Evolutionary conservation across 768 basidiomycete species (phyloP).

Genomic region (Pisolithus albus): DNA sequence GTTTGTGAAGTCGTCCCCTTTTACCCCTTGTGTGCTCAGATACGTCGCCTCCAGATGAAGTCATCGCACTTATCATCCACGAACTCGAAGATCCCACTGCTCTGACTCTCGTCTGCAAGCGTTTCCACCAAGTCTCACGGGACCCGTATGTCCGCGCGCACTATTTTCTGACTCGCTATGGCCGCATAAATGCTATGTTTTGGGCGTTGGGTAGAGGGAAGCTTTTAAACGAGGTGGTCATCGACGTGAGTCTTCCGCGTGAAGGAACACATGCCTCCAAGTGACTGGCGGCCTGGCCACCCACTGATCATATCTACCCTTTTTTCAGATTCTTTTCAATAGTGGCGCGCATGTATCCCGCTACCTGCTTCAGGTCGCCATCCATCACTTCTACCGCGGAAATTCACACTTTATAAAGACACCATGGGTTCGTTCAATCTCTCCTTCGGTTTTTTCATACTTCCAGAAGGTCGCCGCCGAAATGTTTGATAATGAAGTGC

Average conservation of each 20-base stretch:
- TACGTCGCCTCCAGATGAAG: slow-evolving; percentile 39
- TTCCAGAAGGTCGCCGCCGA: slow-evolving; percentile 54
- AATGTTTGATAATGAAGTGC: slow-evolving; percentile 54
- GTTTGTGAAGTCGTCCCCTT: slow-evolving; percentile 34
- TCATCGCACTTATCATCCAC: slow-evolving; percentile 68
- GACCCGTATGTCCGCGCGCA: slow-evolving; percentile 72
- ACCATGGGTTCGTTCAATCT: slow-evolving; percentile 62
- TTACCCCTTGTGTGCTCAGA: slow-evolving; percentile 4
- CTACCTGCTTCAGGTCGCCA: slow-evolving; percentile 70
- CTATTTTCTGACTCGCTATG: slow-evolving; percentile 73
- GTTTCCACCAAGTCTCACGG: slow-evolving; percentile 54
- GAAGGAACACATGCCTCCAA: slow-evolving; percentile 15
- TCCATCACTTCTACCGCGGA: slow-evolving; percentile 73
- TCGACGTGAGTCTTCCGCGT: slow-evolving; percentile 49
- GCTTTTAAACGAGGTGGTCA: slow-evolving; percentile 54
- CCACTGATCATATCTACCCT: slow-evolving; percentile 24
- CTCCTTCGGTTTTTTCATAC: slow-evolving; percentile 54
- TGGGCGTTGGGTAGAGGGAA: slow-evolving; percentile 70
- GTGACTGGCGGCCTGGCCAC: slow-evolving; percentile 7
- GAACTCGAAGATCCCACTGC: slow-evolving; percentile 60
- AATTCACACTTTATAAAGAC: slow-evolving; percentile 70
- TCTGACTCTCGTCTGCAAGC: slow-evolving; percentile 51
- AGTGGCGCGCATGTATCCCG: slow-evolving; percentile 76
- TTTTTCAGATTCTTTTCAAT: slow-evolving; percentile 55
- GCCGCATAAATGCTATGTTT: slow-evolving; percentile 62